Conservation (phyloP, 345 rosid genomes). For the Heritiera littoralis region DNA sequence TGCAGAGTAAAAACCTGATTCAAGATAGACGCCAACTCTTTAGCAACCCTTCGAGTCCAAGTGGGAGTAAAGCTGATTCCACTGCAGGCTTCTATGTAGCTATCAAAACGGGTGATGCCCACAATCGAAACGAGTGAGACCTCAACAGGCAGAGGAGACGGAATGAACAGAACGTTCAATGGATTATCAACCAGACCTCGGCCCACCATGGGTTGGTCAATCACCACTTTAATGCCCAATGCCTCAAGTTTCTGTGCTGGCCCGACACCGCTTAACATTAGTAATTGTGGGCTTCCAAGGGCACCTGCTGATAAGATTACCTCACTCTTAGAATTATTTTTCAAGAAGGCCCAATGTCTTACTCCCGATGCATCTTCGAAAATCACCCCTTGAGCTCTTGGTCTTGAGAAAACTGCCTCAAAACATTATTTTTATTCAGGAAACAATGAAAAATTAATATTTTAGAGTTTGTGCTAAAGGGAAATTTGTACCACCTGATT, state of each 20-base stretch:
- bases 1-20: slow-evolving; percentile 42
- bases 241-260: slow-evolving; percentile 56
- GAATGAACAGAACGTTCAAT: slow-evolving; percentile 64
- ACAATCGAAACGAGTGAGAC: slow-evolving; percentile 73
- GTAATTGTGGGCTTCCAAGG: slow-evolving; percentile 76
- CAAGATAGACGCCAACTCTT: slow-evolving; percentile 32
- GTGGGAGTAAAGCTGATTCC: slow-evolving; percentile 50
- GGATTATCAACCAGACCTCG: slow-evolving; percentile 85
- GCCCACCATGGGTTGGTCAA: slow-evolving; percentile 77
- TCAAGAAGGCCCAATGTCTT: slow-evolving; percentile 47
- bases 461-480: not conserved
- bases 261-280: slow-evolving; percentile 86
- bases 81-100: slow-evolving; percentile 73
- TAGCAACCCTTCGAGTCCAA: slow-evolving; percentile 39
- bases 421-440: not conserved
- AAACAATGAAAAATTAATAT: not conserved
- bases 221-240: slow-evolving; percentile 50
- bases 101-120: slow-evolving; percentile 58
- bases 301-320: slow-evolving; percentile 77
- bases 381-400: slow-evolving; percentile 68
- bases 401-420: slow-evolving; percentile 35
- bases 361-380: slow-evolving; percentile 52
- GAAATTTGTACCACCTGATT: not conserved
- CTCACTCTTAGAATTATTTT: slow-evolving; percentile 44
- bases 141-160: slow-evolving; percentile 74